These are phyloP conservation scores for Phaseolus coccineus DNA, from an alignment of 331 rosid genomes.

Conservation along the genomic window DNA sequence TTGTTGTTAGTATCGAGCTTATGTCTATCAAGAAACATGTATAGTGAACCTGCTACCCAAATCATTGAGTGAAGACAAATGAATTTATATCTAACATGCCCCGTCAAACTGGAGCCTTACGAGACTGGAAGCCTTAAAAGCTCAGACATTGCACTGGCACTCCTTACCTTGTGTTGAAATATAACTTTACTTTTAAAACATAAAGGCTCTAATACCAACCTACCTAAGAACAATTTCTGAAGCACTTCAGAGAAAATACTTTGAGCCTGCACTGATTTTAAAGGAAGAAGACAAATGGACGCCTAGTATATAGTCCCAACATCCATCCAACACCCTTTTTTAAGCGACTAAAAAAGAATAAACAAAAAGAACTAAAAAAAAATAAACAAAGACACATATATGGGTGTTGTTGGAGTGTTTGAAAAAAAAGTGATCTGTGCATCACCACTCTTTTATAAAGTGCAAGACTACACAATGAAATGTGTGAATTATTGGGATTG, in stretches of 20 bases:
- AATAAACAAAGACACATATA: no score
- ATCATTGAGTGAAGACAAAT: not conserved
- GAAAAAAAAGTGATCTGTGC: no score
- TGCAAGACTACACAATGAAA: slow-evolving; percentile 3
- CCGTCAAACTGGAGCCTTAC: not conserved
- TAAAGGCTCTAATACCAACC: slow-evolving; percentile 1
- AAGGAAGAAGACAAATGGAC: no score
- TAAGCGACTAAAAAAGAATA: no score
- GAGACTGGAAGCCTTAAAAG: not conserved
- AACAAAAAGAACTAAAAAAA: no score
- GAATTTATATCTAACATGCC: not conserved
- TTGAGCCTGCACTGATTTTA: slow-evolving; percentile 15
- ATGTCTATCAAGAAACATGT: not conserved
- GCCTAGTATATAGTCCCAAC: no score
- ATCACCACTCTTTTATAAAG: not conserved
- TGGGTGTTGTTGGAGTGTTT: no score
- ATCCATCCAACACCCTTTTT: no score
- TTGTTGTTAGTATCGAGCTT: not conserved
- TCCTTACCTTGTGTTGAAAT: slow-evolving; percentile 16
- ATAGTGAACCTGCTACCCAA: not conserved
- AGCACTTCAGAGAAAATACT: slow-evolving; percentile 3
- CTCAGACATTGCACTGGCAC: not conserved
- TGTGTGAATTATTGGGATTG: not conserved
- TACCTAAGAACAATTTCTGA: slow-evolving; percentile 4
- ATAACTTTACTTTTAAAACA: not conserved